Evolutionary conservation across 345 rosid genomes (phyloP).

Genomic region (Brassica carinata): DNA sequence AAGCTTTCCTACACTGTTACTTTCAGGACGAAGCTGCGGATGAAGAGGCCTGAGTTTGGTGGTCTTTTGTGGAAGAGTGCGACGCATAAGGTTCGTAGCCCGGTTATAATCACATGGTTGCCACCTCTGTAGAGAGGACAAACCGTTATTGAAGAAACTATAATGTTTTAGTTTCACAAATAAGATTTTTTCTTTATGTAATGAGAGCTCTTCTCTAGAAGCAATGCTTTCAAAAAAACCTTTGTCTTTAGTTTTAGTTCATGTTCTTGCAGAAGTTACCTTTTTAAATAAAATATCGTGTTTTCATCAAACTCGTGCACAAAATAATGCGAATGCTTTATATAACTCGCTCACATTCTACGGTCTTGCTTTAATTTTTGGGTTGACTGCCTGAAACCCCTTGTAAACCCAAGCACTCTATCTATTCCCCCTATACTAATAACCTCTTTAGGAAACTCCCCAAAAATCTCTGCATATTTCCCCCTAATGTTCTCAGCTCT

Average conservation of each 20-base stretch:
- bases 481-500: no score
- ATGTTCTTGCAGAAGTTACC: not conserved
- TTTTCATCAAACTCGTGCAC: not conserved
- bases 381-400: no score
- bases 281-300: not conserved
- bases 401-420: no score
- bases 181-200: constrained; percentile 24
- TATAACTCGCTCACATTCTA: not conserved
- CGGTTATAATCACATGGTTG: constrained; percentile 69
- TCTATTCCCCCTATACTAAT: no score
- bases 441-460: no score
- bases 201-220: constrained; percentile 41
- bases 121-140: constrained; percentile 44
- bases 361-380: no score
- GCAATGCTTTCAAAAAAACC: constrained; percentile 14
- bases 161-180: constrained; percentile 33
- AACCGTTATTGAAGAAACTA: constrained; percentile 37
- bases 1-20: constrained; percentile 71
- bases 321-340: not conserved
- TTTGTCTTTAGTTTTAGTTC: not conserved
- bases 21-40: constrained; percentile 52
- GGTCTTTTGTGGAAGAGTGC: constrained; percentile 79
- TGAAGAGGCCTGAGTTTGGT: constrained; percentile 73
- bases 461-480: no score
- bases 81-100: constrained; percentile 83